Evolutionary conservation across 805 yeast species (phyloP).

Genomic region (Metschnikowia continentalis): DNA sequence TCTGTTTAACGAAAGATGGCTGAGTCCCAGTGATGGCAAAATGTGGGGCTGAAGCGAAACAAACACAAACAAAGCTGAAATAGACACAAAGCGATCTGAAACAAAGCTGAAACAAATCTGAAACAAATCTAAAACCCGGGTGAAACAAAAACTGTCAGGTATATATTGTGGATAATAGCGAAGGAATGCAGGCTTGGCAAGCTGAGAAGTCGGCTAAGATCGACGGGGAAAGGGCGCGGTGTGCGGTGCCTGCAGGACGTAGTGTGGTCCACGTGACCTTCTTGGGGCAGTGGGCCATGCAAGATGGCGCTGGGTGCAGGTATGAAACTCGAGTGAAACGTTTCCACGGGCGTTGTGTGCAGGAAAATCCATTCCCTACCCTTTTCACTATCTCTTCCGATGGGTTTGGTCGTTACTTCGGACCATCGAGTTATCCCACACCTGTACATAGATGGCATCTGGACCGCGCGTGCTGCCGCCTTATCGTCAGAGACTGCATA

Average conservation of each 20-base stretch:
- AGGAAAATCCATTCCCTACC: neutral
- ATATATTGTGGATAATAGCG: neutral
- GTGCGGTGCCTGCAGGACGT: neutral
- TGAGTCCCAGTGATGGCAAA: too few species aligned
- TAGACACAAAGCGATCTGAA: too few species aligned
- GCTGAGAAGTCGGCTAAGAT: neutral
- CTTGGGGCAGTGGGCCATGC: too few species aligned
- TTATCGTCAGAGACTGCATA: neutral
- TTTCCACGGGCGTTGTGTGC: neutral
- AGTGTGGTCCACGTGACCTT: neutral
- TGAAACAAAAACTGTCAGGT: neutral
- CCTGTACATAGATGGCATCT: too few species aligned
- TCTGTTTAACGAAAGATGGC: too few species aligned
- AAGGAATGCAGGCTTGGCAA: neutral
- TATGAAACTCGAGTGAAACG: neutral
- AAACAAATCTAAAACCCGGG: too few species aligned
- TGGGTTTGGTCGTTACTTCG: too few species aligned
- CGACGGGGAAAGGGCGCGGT: constrained; percentile 1
- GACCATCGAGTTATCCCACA: too few species aligned
- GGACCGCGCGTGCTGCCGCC: neutral
- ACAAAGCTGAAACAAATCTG: too few species aligned
- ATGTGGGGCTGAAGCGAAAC: too few species aligned
- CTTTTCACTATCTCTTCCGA: too few species aligned
- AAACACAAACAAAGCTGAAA: too few species aligned
- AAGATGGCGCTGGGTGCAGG: neutral